Percentiles rank a stretch among this genome's conserved stretches.
phyloP scores from a whole-genome alignment of 1,284 basidiomycete genomes.

The Clitocybe nebularis region DNA sequence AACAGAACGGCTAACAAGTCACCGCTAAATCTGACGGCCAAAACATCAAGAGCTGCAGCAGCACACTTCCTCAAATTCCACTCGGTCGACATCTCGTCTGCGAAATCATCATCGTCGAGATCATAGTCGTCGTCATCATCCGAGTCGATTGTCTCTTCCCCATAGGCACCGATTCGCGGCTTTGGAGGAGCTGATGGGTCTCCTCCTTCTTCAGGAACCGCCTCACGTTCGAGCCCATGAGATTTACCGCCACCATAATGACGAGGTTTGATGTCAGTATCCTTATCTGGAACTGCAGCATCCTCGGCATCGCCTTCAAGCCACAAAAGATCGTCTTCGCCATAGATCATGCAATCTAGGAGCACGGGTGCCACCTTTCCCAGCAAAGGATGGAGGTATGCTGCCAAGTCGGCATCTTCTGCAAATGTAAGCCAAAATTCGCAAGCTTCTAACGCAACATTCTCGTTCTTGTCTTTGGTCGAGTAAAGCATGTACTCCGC shows the following conservation, averaged over 20 bases:
- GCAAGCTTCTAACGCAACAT: conserved; percentile 94
- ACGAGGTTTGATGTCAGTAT: conserved; percentile 93
- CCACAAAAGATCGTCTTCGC: conserved; percentile 94
- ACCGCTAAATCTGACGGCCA: conserved; percentile 88
- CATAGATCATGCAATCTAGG: conserved; percentile 96
- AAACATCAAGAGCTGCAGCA: conserved; percentile 95
- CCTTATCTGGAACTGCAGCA: conserved; percentile 88
- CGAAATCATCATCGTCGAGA: conserved; percentile 87
- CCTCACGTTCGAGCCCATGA: conserved; percentile 81
- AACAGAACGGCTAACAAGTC: conserved; percentile 89
- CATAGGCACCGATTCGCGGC: conserved; percentile 58
- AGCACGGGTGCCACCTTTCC: conserved; percentile 89
- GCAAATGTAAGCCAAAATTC: conserved; percentile 99
- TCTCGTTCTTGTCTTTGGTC: conserved; percentile 94
- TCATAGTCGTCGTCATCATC: conserved; percentile 87
- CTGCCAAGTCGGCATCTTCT: conserved; percentile 85
- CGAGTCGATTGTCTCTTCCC: conserved; percentile 66
- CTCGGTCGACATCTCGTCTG: conserved; percentile 95
- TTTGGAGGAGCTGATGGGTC: conserved; percentile 43
- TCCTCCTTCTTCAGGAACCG: conserved; percentile 31
- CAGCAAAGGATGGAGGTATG: conserved; percentile 83
- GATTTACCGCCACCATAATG: conserved; percentile 86
- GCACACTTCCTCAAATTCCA: conserved; percentile 99
- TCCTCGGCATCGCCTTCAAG: conserved; percentile 92
- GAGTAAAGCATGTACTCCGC: conserved; percentile 99